A percentile compares a stretch with the other conserved stretches of the same genome.
phyloP scores from a whole-genome alignment of 345 rosid genomes.

The Salix udensis region DNA sequence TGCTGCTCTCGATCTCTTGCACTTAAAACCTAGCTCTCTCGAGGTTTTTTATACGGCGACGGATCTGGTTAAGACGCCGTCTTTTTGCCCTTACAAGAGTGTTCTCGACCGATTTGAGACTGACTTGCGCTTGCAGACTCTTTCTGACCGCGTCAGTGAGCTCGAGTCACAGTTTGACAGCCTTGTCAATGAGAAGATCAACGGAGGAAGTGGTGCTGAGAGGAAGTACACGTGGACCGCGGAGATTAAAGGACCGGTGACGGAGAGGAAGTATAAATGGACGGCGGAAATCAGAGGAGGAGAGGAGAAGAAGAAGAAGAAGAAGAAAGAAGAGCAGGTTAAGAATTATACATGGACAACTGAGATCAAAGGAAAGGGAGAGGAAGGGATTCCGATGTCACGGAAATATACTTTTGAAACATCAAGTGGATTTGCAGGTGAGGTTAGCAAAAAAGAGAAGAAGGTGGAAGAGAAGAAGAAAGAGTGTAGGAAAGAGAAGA shows the following conservation, averaged over 20 bases:
- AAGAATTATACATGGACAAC: constrained; percentile 68
- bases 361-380: constrained; percentile 63
- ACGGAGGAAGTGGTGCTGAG: constrained; percentile 33
- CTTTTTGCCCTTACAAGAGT: constrained; percentile 46
- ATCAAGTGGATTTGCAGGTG: constrained; percentile 41
- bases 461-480: constrained; percentile 35
- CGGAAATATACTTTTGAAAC: constrained; percentile 61
- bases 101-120: constrained; percentile 38
- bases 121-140: constrained; percentile 37
- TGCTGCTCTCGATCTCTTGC: constrained; percentile 43
- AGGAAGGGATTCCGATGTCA: constrained; percentile 40
- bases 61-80: constrained; percentile 56
- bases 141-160: constrained; percentile 55
- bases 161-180: constrained; percentile 71
- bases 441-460: constrained; percentile 34
- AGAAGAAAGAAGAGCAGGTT: constrained; percentile 28
- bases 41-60: constrained; percentile 45
- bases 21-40: constrained; percentile 30
- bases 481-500: constrained; percentile 41
- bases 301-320: constrained; percentile 25
- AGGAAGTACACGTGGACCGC: constrained; percentile 79
- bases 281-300: constrained; percentile 53
- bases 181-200: constrained; percentile 26
- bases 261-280: constrained; percentile 68
- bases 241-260: constrained; percentile 60